These are phyloP conservation scores for Silene conica DNA, from an alignment of 148 eudicot species.

Conservation along the genomic window DNA sequence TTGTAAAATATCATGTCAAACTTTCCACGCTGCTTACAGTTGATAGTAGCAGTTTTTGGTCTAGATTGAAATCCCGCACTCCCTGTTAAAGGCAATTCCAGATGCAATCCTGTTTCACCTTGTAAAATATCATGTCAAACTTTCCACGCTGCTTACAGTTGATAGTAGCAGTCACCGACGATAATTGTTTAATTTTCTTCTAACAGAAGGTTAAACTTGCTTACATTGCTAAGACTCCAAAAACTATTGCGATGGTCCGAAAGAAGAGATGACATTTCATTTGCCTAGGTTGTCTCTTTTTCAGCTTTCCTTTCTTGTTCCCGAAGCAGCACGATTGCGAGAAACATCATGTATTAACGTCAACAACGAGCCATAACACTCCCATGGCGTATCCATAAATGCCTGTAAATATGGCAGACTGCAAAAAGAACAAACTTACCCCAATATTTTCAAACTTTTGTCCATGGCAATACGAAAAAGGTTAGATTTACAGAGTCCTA, in stretches of 20 bases:
- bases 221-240: too few species aligned
- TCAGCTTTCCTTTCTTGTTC: slow-evolving; percentile 24
- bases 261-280: slow-evolving; percentile 40
- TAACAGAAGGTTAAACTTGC: slow-evolving; percentile 5
- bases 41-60: too few species aligned
- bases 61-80: slow-evolving; percentile 45
- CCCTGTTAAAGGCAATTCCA: slow-evolving; percentile 54
- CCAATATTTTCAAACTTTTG: too few species aligned
- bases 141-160: too few species aligned
- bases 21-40: too few species aligned
- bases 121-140: too few species aligned
- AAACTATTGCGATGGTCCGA: slow-evolving; percentile 29
- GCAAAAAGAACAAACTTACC: slow-evolving; percentile 1
- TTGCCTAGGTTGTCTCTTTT: slow-evolving; percentile 35
- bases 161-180: too few species aligned
- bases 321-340: slow-evolving; percentile 33
- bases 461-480: too few species aligned
- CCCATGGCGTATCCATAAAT: slow-evolving; percentile 50
- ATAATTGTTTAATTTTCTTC: too few species aligned
- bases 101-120: slow-evolving; percentile 38
- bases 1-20: too few species aligned
- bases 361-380: slow-evolving; percentile 51
- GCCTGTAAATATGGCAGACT: slow-evolving; percentile 69
- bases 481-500: too few species aligned
- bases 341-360: slow-evolving; percentile 36